Conservation (phyloP, 768 basidiomycete species). For the Flagelloscypha sp. region DNA sequence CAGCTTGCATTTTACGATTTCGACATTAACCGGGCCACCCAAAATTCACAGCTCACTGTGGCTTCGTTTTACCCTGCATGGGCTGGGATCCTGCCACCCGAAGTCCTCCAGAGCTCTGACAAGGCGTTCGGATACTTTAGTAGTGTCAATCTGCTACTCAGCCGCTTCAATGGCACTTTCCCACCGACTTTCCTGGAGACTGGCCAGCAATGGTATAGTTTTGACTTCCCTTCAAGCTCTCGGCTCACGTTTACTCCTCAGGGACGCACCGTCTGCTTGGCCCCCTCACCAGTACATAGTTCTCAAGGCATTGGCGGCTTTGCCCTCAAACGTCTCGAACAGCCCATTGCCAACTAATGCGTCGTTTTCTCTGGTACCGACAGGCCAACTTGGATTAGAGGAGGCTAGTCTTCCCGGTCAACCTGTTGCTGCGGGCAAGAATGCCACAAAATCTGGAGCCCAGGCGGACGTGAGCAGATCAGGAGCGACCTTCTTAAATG, state of each 20-base stretch:
- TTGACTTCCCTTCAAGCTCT: neutral
- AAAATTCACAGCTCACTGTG: slow-evolving; percentile 58
- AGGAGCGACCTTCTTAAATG: slow-evolving; percentile 53
- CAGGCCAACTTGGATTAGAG: slow-evolving; percentile 73
- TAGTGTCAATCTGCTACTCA: slow-evolving; percentile 67
- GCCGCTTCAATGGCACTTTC: slow-evolving; percentile 81
- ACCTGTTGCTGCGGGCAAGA: slow-evolving; percentile 34
- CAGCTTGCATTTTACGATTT: slow-evolving; percentile 86
- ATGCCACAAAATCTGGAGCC: slow-evolving; percentile 43
- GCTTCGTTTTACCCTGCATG: slow-evolving; percentile 83
- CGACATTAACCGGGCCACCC: slow-evolving; percentile 59
- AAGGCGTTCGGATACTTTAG: slow-evolving; percentile 71
- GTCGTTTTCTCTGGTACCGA: slow-evolving; percentile 62
- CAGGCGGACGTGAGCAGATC: slow-evolving; percentile 53
- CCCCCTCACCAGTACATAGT: slow-evolving; percentile 79
- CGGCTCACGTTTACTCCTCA: slow-evolving; percentile 15
- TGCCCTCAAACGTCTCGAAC: slow-evolving; percentile 66
- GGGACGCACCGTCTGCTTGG: slow-evolving; percentile 88
- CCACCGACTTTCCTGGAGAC: slow-evolving; percentile 72
- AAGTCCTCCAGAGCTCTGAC: slow-evolving; percentile 45
- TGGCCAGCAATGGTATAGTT: slow-evolving; percentile 68
- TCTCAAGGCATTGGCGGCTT: slow-evolving; percentile 63
- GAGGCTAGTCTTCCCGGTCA: slow-evolving; percentile 70
- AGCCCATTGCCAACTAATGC: slow-evolving; percentile 31
- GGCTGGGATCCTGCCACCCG: slow-evolving; percentile 76